These are phyloP conservation scores for Xylaria multiplex DNA, from an alignment of 2,329 filamentous ascomycete species.

Conservation along the genomic window DNA sequence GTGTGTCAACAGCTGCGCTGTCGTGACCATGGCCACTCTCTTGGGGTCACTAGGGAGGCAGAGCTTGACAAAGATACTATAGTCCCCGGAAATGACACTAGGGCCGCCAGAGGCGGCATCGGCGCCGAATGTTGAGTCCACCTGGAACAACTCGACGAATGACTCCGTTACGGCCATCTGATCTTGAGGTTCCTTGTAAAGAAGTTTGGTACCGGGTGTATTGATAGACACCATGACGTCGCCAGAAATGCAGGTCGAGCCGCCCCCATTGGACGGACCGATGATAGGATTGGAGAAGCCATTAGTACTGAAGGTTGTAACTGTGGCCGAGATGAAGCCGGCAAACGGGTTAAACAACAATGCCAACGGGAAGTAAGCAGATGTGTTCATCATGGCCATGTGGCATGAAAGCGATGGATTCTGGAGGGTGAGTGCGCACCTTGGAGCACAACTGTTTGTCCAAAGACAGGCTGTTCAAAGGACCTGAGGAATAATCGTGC, in stretches of 20 bases:
- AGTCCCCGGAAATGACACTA: conserved; percentile 39
- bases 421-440: conserved; percentile 2
- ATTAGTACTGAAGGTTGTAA: conserved; percentile 21
- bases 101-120: conserved; percentile 27
- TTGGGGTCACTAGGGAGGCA: conserved; percentile 35
- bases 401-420: conserved; percentile 13
- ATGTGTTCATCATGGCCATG: conserved; percentile 31
- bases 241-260: conserved; percentile 39
- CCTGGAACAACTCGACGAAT: conserved; percentile 39
- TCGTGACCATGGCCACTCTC: conserved; percentile 33
- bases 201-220: conserved; percentile 35
- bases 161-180: conserved; percentile 37
- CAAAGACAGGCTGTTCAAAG: too few relatives aligned
- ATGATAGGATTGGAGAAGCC: conserved; percentile 37
- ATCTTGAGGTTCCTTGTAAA: conserved; percentile 38
- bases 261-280: conserved; percentile 36
- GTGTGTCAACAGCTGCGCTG: conserved; percentile 54
- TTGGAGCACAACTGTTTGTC: too few relatives aligned
- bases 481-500: too few relatives aligned
- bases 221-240: conserved; percentile 36
- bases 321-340: conserved; percentile 31
- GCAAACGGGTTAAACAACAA: conserved; percentile 34
- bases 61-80: conserved; percentile 40
- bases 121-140: conserved; percentile 37
- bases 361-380: conserved; percentile 30